Base-by-base conservation (phyloP, 176 grass and related monocot genomes). In the Lolium perenne region DNA sequence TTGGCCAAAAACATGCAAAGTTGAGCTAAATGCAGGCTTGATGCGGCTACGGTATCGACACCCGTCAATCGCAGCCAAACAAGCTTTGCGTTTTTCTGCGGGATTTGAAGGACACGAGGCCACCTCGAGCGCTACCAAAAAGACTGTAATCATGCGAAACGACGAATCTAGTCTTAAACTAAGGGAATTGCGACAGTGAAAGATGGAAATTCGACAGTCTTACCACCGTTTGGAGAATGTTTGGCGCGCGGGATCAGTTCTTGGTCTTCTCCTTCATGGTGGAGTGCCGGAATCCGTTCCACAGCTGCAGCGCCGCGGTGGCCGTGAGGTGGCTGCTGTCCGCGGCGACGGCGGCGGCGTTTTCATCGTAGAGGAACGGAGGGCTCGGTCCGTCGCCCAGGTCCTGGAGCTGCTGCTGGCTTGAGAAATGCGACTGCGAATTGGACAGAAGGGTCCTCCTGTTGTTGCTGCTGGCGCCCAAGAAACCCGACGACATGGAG, bases 371-470 rank as follows among this genome's bases (percentile, higher is more conserved):
- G 71, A 88, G 88, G 76, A 94, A 91, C 3, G 90, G 80, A 59
- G 91, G 68, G 86, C 83, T 94, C 4, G 89, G 88, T 20, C 85
- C 87, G 50, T 94, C 85, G 20, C 90, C 92, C 55, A 91, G 88
- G 70, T 80, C 83, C 79, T 93, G 88, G 55, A 89, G 89, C 10
- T 92, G 82, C 5, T 88, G 90, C 0, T 78, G 83, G 64, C 80
- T 85, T 9, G 90, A 82, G 38, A 88, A 91, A 18, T 77, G 77
- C 17, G 92, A 77, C 80, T 75, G 89, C 47, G 95, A 94, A 94
- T 97, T 97, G 95, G 95, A 97, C 95, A 94, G 95, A 97, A 97
- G 95, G 95, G 95, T 89, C 90, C 95, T 92, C 95, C 95, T 97
- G 66, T 62, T 92, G 94, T 75, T 92, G 66, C 59, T 92, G 94